These are phyloP conservation scores for Hapsidospora chrysogenum DNA, from an alignment of 495 filamentous ascomycete species.

Conservation along the genomic window DNA sequence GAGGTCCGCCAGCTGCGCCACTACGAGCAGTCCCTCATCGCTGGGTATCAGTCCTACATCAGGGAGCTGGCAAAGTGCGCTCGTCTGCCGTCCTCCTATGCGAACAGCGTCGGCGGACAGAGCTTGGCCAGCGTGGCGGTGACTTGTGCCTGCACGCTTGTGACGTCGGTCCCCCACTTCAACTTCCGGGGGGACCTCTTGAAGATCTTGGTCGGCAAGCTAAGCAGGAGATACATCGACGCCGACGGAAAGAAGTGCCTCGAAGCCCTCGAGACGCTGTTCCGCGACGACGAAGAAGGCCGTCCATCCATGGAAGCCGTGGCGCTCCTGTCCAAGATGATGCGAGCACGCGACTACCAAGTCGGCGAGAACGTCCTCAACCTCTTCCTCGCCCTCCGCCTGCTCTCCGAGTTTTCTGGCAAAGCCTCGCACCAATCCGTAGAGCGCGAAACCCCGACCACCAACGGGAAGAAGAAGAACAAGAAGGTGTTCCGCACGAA, in stretches of 20 bases:
- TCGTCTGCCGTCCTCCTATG: slow-evolving; percentile 24
- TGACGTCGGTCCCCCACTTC: slow-evolving; percentile 79
- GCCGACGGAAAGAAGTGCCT: slow-evolving; percentile 62
- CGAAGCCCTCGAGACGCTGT: slow-evolving; percentile 63
- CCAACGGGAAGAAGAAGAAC: slow-evolving; percentile 46
- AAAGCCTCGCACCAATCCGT: slow-evolving; percentile 64
- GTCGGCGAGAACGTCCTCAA: slow-evolving; percentile 77
- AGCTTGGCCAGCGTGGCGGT: slow-evolving; percentile 56
- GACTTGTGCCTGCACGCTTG: slow-evolving; percentile 62
- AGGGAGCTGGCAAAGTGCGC: slow-evolving; percentile 47
- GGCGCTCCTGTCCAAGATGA: slow-evolving; percentile 77
- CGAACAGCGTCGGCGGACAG: slow-evolving; percentile 13
- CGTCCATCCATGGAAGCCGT: slow-evolving; percentile 75
- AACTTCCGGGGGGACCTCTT: slow-evolving; percentile 82
- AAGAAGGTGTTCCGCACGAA: slow-evolving; percentile 43
- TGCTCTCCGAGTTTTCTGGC: slow-evolving; percentile 70
- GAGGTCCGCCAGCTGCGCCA: slow-evolving; percentile 66
- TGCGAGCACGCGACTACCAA: slow-evolving; percentile 66
- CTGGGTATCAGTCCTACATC: slow-evolving; percentile 70
- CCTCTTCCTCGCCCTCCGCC: slow-evolving; percentile 75
- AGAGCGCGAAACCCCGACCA: slow-evolving; percentile 34
- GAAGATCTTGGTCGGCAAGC: slow-evolving; percentile 68
- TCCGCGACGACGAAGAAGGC: slow-evolving; percentile 78
- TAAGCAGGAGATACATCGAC: slow-evolving; percentile 52
- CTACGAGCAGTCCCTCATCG: slow-evolving; percentile 71